Conservation (phyloP, 1,284 basidiomycete species). For the Rhodofomes roseus region DNA sequence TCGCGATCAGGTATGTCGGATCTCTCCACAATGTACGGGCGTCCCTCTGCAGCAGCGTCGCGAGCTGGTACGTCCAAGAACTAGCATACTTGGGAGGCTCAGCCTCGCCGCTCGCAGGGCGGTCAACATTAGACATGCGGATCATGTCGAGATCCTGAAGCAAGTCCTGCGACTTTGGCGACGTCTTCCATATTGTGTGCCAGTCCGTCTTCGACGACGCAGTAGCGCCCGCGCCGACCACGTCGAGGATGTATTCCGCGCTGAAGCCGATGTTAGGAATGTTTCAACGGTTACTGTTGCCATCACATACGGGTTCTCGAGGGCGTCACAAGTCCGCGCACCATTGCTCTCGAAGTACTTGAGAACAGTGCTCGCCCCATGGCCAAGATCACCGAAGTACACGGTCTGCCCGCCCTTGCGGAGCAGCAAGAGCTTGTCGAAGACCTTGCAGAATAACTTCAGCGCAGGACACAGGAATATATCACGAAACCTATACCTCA, state of each 20-base stretch:
- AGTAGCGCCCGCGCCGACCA: slow-evolving; percentile 56
- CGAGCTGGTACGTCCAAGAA: slow-evolving; percentile 39
- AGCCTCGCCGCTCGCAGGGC: slow-evolving; percentile 18
- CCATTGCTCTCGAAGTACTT: slow-evolving; percentile 67
- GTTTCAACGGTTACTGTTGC: slow-evolving; percentile 4
- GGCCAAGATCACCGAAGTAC: slow-evolving; percentile 73
- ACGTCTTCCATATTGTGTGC: slow-evolving; percentile 27
- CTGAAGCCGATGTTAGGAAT: slow-evolving; percentile 4
- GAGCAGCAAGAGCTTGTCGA: slow-evolving; percentile 55
- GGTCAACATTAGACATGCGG: slow-evolving; percentile 22
- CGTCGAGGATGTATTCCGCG: slow-evolving; percentile 61
- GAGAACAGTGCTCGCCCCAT: slow-evolving; percentile 49
- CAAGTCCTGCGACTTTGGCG: slow-evolving; percentile 19
- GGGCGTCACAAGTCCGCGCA: slow-evolving; percentile 32
- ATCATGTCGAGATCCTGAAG: slow-evolving; percentile 25
- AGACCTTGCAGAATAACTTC: slow-evolving; percentile 36
- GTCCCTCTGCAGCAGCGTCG: slow-evolving; percentile 43
- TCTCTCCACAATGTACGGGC: slow-evolving; percentile 54
- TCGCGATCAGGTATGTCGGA: slow-evolving; percentile 74
- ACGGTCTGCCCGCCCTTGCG: slow-evolving; percentile 66
- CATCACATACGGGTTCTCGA: slow-evolving; percentile 36
- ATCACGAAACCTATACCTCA: slow-evolving; percentile 19
- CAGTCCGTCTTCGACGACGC: slow-evolving; percentile 26
- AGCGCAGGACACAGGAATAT: neutral
- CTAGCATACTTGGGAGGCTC: slow-evolving; percentile 45